Conservation (phyloP, 352 stramenopile genomes). For the Phytophthora citricola region DNA sequence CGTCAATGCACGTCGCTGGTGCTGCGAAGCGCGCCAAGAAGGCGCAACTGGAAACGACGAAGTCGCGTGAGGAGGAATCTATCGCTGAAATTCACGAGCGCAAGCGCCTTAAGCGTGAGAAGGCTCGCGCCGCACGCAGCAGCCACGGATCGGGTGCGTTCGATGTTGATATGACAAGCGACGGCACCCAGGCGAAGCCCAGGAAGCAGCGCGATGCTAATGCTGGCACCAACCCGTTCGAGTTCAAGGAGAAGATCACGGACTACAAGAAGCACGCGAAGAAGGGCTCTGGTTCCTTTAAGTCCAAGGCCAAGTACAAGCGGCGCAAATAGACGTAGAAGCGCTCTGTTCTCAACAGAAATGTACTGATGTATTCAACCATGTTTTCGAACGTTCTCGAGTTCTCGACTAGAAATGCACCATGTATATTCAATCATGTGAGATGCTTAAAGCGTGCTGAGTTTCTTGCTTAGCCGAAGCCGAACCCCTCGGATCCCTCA, state of each 20-base stretch:
- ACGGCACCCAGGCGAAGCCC: constrained; percentile 37
- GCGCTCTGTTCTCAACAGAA: constrained; percentile 21
- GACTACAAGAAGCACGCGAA: constrained; percentile 92
- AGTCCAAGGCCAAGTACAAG: constrained; percentile 92
- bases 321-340: constrained; percentile 70
- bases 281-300: constrained; percentile 87
- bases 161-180: constrained; percentile 74
- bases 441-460: constrained; percentile 12
- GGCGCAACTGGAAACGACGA: constrained; percentile 55
- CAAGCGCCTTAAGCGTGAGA: constrained; percentile 83
- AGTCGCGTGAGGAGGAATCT: constrained; percentile 74
- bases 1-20: constrained; percentile 77
- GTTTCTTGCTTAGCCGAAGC: constrained; percentile 93
- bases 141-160: constrained; percentile 68
- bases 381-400: background rate
- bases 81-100: constrained; percentile 82
- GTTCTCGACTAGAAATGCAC: background rate
- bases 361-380: constrained; percentile 41
- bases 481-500: constrained; percentile 97
- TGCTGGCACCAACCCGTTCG: constrained; percentile 66
- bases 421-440: constrained; percentile 20
- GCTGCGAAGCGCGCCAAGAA: constrained; percentile 88
- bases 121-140: constrained; percentile 60
- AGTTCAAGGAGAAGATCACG: constrained; percentile 94
- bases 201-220: constrained; percentile 49